These are phyloP conservation scores for Dovyalis caffra DNA, from an alignment of 345 rosid species.

Conservation along the genomic window DNA sequence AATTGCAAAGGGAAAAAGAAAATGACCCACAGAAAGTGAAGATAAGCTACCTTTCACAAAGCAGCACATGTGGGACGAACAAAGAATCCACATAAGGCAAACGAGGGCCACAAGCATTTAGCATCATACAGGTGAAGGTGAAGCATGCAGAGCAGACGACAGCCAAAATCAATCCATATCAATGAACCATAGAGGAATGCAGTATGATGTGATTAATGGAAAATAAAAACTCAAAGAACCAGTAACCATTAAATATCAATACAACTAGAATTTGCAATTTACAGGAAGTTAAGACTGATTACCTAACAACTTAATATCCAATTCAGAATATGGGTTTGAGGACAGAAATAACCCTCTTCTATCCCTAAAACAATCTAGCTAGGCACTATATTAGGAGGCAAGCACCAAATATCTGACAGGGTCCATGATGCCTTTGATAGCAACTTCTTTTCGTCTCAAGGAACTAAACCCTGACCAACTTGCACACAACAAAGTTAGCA, in stretches of 20 bases:
- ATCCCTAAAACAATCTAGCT: background rate
- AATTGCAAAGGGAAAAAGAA: background rate
- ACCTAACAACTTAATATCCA: background rate
- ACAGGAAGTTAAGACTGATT: constrained; percentile 5
- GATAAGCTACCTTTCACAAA: background rate
- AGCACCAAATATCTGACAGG: constrained; percentile 13
- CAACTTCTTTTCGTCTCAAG: constrained; percentile 24
- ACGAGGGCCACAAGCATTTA: background rate
- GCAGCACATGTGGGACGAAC: background rate
- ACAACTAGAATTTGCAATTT: background rate
- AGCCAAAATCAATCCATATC: background rate
- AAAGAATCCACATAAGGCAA: background rate
- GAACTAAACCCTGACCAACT: constrained; percentile 35
- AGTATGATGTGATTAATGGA: background rate
- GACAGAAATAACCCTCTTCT: background rate
- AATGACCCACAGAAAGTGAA: background rate
- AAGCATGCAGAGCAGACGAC: background rate
- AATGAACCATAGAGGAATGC: background rate
- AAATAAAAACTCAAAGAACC: background rate
- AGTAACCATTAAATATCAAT: background rate
- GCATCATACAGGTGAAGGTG: background rate
- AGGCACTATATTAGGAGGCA: constrained; percentile 7
- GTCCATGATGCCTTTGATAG: constrained; percentile 23
- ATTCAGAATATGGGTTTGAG: background rate
- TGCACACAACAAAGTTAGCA: constrained; percentile 29